phyloP scores from a whole-genome alignment of 768 basidiomycete genomes.

The Lactifluus piperatus region DNA sequence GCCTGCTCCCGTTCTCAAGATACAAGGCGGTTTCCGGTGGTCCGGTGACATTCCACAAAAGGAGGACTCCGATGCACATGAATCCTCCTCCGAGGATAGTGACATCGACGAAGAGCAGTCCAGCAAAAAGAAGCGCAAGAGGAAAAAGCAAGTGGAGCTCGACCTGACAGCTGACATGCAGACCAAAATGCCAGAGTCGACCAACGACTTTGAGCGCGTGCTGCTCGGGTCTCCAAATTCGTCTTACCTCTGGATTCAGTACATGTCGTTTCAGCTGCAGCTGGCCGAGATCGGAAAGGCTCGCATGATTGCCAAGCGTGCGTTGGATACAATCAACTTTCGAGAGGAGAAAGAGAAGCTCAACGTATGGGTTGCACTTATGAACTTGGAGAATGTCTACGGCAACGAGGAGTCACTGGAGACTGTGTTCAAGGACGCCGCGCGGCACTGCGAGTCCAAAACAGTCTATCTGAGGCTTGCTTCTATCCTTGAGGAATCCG shows the following conservation, averaged over 20 bases:
- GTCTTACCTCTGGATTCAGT: slow-evolving; percentile 97
- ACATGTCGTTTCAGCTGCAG: slow-evolving; percentile 97
- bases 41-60: slow-evolving; percentile 31
- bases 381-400: slow-evolving; percentile 91
- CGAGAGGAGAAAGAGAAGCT: slow-evolving; percentile 93
- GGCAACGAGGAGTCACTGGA: slow-evolving; percentile 79
- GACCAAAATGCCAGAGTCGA: slow-evolving; percentile 77
- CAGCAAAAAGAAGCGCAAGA: slow-evolving; percentile 57
- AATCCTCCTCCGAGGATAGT: slow-evolving; percentile 43
- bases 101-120: slow-evolving; percentile 37
- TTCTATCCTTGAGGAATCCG: slow-evolving; percentile 73
- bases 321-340: slow-evolving; percentile 82
- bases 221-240: slow-evolving; percentile 93
- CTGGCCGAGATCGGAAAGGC: slow-evolving; percentile 97
- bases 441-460: slow-evolving; percentile 85
- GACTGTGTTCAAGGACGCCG: slow-evolving; percentile 81
- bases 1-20: slow-evolving; percentile 35
- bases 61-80: slow-evolving; percentile 34
- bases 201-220: slow-evolving; percentile 88
- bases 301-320: slow-evolving; percentile 75
- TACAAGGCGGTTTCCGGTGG: slow-evolving; percentile 69
- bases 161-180: slow-evolving; percentile 87
- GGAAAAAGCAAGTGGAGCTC: slow-evolving; percentile 62
- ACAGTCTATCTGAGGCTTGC: slow-evolving; percentile 81
- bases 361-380: slow-evolving; percentile 94